Base-by-base conservation (phyloP, 140 eudicot species). In the Ambrosia hybrid region DNA sequence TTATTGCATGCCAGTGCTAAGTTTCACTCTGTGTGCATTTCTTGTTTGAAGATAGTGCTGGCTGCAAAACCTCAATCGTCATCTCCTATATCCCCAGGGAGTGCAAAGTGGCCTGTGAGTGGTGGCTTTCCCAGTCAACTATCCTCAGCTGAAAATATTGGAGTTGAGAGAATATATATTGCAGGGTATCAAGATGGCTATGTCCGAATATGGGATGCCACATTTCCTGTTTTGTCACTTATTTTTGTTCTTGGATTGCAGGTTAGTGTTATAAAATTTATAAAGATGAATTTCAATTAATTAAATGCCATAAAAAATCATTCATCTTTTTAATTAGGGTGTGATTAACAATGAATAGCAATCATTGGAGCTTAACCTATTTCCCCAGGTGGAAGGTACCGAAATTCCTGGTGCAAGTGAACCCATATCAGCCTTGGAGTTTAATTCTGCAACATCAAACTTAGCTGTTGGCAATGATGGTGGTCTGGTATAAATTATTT, bases 111-210 rank as follows among this genome's bases (percentile, higher is more conserved):
- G 96, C 99, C 99, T 68, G 72, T 90, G 77, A 83, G 77, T 75
- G 99, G 99, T 68, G 96, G 99, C 55, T 78, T 94, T 83, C 82
- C 83, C 55, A 56, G 83, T 83, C 82, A 85, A 71, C 69, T 75
- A 74, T 76, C 88, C 34, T 73, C 77, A 10, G 73, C 72, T 72
- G 90, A 81, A 81, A 59, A 57, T 72, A 60, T 65, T 57, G 77
- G 72, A 61, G 83, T 85, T 68, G 82, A 86, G 89, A 86, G 95
- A 75, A 70, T 94, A 65, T 91, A 88, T 79, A 78, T 94, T 57
- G 97, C 92, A 81, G 99, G 99, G 70, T 94, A 94, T 83, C 90
- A 83, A 80, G 97, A 94, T 76, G 99, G 99, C 67, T 83, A 85
- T 77, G 86, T 86, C 16, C 84, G 86, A 78, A 82, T 94, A 68